Evolutionary conservation across 345 rosid genomes (phyloP), one percentile per base, ranked within the genome.

Genomic region (Firmiana major): DNA sequence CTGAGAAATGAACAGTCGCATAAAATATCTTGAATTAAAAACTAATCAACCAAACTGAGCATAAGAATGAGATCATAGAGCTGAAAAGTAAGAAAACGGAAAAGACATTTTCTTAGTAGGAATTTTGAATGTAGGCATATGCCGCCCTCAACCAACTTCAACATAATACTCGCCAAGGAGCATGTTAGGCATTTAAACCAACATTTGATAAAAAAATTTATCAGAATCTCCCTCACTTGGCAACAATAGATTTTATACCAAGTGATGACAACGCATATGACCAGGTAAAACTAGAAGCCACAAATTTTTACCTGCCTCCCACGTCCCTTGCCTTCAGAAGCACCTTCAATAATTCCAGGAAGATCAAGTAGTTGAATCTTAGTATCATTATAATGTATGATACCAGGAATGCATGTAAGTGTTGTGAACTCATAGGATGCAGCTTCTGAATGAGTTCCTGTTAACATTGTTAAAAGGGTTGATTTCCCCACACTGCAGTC

Each of bases 261-360:
- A 43, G 26, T 17, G 73, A 77, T 8, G 48, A 28, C 12, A 34
- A 65, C 34, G 49, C 10, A 43, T 2, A 22, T 46, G 28, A 66
- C 24, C 42, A 62, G 0, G 1, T 22, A 63, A 62, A 74, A 78
- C 13, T 40, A 36, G 63, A 31, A 58, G 75, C 43, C 8, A 31
- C 51, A 58, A 80, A n/a, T 9, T 42, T 21, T 78, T 82, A 91
- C 99, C 98, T 94, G 98, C 83, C 99, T 90, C 53, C 99, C 98
- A 83, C 99, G 90, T 69, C 99, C 99, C 73, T 94, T 96, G 83
- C 98, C 99, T 85, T 94, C 98, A 53, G 99, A 92, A 84, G 98
- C 99, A 80, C 99, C 98, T 91, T 97, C 99, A 81, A 97, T 97
- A 85, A 97, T 97, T 74, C 99, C 99, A 81, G 99, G 99, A 80